Base-by-base conservation (phyloP, 208 protist species). In the Crithidia expoeki region DNA sequence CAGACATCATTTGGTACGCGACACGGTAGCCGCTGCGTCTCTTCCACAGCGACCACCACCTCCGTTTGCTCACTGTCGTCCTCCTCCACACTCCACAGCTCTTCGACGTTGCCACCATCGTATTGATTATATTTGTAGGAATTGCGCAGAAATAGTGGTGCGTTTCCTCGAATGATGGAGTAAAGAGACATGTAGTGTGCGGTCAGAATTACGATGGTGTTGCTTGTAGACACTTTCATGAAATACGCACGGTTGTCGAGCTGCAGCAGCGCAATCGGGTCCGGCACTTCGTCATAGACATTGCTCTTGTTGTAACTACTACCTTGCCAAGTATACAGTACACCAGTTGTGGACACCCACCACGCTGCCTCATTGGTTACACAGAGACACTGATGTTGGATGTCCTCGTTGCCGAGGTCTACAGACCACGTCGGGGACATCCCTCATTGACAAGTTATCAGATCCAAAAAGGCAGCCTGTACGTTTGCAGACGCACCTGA, bases 381-480 rank as follows among this genome's bases (percentile, higher is more conserved):
- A 58, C 58, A 68, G 72, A 77, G 50, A 33, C 64, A 72, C 0
- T 53, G 36, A n/a, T 44, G 72, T 25, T 51, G 21, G n/a, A 77
- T 33, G 27, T 28, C 50, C 21, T 77, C 72, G 16, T 17, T 28
- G 6, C 36, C 68, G 10, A 77, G 27, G 50, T 72, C 58, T 23
- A 55, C 65, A 17, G 64, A 59, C 72, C 72, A 77, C 49, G 60
- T 77, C 4, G 64, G 46, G 5, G n/a, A 53, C 52, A 79, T 62
- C 19, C 25, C 57, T 21, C 47, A 67, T 58, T 17, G 46, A 51
- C 53, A 12, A 27, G 16, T 16, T 28, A 44, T 5, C n/a, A 36
- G 17, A 7, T 44, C 38, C 10, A 44, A 17, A 14, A 44, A 7
- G 10, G 38, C 7, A 44, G 38, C 38, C 14, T 44, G 38, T 44